Evolutionary conservation across 148 eudicot species (phyloP).

Genomic region (Vaccinium vitisidaea): DNA sequence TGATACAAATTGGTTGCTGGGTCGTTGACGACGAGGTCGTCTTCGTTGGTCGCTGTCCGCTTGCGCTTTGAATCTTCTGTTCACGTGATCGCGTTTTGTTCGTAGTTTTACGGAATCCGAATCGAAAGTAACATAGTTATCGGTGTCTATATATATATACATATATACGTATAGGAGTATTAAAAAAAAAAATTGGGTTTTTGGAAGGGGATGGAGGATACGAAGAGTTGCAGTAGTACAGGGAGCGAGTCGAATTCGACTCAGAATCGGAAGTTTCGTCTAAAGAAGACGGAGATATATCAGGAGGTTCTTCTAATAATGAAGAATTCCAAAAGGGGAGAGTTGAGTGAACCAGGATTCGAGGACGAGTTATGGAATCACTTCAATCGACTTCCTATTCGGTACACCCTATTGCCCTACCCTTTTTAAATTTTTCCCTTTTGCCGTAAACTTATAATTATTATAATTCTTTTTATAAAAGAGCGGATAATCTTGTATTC

Average conservation of each 20-base stretch:
- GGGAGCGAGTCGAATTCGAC: background rate
- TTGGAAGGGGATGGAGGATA: conserved; percentile 14
- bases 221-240: background rate
- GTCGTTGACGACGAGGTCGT: background rate
- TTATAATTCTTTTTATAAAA: no score
- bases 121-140: conserved; percentile 5
- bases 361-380: conserved; percentile 48
- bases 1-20: background rate
- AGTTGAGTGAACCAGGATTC: conserved; percentile 37
- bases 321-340: conserved; percentile 26
- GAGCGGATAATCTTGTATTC: no score
- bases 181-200: background rate
- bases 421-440: background rate
- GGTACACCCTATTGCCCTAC: conserved; percentile 28
- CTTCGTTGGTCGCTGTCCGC: conserved; percentile 16
- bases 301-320: conserved; percentile 33
- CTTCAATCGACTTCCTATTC: conserved; percentile 36
- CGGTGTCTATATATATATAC: no score
- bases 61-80: conserved; percentile 13
- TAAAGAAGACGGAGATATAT: conserved; percentile 29
- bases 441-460: background rate
- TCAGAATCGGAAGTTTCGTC: no score
- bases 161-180: no score
- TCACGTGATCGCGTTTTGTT: conserved; percentile 24
- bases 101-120: conserved; percentile 10